Conservation (phyloP, 257 asterid genomes). For the Nicotiana tomentosiformis region DNA sequence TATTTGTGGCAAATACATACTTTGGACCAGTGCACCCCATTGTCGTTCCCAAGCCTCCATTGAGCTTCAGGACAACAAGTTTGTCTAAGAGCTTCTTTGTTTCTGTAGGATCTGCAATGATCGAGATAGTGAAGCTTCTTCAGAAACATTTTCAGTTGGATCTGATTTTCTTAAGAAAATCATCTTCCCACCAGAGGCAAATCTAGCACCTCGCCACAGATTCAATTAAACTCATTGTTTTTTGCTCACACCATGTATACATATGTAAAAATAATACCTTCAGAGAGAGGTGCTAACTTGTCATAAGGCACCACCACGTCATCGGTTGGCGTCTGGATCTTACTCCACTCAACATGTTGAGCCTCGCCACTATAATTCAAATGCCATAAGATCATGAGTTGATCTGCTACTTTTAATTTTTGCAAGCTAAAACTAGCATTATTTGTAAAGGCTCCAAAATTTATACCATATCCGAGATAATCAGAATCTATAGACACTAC, state of each 20-base stretch:
- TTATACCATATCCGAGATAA: neutral
- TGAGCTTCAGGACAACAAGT: slow-evolving; percentile 92
- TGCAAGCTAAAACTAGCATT: neutral
- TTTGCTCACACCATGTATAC: neutral
- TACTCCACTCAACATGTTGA: slow-evolving; percentile 38
- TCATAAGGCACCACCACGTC: slow-evolving; percentile 77
- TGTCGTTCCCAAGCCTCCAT: slow-evolving; percentile 99
- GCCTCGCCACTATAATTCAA: slow-evolving; percentile 36
- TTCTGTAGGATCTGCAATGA: slow-evolving; percentile 56
- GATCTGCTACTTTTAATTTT: neutral
- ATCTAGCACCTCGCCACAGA: neutral
- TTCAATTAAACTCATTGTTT: neutral
- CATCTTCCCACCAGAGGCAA: neutral
- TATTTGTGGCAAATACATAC: slow-evolving; percentile 34
- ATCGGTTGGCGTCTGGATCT: slow-evolving; percentile 46
- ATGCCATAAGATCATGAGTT: neutral
- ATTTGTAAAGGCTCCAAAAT: neutral
- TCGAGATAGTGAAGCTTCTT: slow-evolving; percentile 7
- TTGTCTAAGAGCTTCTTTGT: slow-evolving; percentile 78
- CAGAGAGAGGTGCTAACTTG: slow-evolving; percentile 61
- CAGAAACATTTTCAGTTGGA: neutral
- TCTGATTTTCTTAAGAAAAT: neutral
- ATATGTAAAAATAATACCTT: slow-evolving; percentile 41
- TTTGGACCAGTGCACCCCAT: slow-evolving; percentile 99
- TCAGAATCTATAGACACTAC: neutral